Percentiles rank a stretch among this genome's conserved stretches.
Evolutionary conservation across 2,329 filamentous ascomycete genomes (phyloP).

Genomic region (Cryphonectria nitschkei): DNA sequence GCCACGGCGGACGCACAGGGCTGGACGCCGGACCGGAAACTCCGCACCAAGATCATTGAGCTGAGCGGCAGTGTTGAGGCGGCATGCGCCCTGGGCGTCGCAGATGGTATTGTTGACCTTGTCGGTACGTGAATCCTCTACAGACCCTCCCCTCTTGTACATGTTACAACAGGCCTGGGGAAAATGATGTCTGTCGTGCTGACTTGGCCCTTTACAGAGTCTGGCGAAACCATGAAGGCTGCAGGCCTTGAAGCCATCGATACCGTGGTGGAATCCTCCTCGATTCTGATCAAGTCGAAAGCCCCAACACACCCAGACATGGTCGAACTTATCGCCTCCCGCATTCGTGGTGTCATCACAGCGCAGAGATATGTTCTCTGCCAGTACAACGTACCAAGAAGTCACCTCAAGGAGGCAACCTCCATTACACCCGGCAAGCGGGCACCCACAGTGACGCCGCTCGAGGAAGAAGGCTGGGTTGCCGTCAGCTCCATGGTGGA

Average conservation of each 20-base stretch:
- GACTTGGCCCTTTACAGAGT: constrained; percentile 63
- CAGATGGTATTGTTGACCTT: constrained; percentile 95
- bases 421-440: constrained; percentile 91
- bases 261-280: constrained; percentile 85
- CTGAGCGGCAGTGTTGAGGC: constrained; percentile 97
- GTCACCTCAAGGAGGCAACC: constrained; percentile 66
- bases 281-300: constrained; percentile 90
- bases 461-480: constrained; percentile 90
- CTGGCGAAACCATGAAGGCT: constrained; percentile 96
- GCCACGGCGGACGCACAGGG: constrained; percentile 41
- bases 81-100: constrained; percentile 91
- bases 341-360: constrained; percentile 92
- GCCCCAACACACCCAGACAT: constrained; percentile 78
- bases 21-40: constrained; percentile 48
- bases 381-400: constrained; percentile 89
- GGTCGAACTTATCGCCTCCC: constrained; percentile 80
- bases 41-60: constrained; percentile 89
- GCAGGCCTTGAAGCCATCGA: constrained; percentile 93
- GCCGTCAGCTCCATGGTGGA: constrained; percentile 94
- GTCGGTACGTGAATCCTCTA: constrained; percentile 68
- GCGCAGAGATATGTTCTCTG: constrained; percentile 93
- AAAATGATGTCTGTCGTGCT: neutral
- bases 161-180: neutral
- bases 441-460: constrained; percentile 85
- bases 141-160: neutral